These are phyloP conservation scores for Dothidotthia symphoricarpi DNA, from an alignment of 2,329 filamentous ascomycete genomes.

Conservation along the genomic window DNA sequence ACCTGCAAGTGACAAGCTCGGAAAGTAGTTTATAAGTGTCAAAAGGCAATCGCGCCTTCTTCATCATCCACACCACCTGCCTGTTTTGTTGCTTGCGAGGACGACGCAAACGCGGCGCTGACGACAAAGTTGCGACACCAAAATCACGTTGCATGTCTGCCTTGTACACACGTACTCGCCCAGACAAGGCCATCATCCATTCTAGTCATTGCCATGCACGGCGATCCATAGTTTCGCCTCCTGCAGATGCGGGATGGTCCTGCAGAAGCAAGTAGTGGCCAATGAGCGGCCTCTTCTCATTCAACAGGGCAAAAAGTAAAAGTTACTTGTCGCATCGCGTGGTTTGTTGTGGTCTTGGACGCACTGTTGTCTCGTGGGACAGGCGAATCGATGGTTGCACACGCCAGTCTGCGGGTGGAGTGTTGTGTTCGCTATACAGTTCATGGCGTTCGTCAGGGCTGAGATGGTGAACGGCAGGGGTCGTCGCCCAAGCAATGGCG, in stretches of 20 bases:
- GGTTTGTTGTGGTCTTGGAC: conserved; percentile 3
- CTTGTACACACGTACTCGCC: conserved; percentile 16
- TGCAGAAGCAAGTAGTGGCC: conserved; percentile 9
- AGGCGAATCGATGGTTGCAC: too few relatives aligned
- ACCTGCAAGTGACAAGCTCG: too few relatives aligned
- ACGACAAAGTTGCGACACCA: conserved; percentile 23
- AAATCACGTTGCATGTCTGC: conserved; percentile 20
- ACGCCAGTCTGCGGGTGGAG: too few relatives aligned
- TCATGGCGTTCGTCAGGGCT: too few relatives aligned
- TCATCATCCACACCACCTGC: conserved; percentile 4
- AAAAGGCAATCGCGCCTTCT: conserved; percentile 3
- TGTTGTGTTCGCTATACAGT: too few relatives aligned
- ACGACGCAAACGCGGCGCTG: conserved; percentile 19
- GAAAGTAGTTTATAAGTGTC: too few relatives aligned
- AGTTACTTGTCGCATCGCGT: conserved; percentile 16
- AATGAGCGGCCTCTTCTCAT: conserved; percentile 13
- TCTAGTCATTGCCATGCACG: conserved; percentile 12
- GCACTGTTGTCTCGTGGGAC: conserved; percentile 16
- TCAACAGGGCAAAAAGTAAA: conserved; percentile 10
- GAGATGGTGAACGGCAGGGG: too few relatives aligned
- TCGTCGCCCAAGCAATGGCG: background rate
- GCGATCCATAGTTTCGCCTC: conserved; percentile 14
- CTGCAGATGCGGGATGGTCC: conserved; percentile 19
- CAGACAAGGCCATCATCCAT: conserved; percentile 14
- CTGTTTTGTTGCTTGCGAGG: conserved; percentile 1